Conservation (phyloP, 148 eudicot species). For the Fagopyrum esculentum region DNA sequence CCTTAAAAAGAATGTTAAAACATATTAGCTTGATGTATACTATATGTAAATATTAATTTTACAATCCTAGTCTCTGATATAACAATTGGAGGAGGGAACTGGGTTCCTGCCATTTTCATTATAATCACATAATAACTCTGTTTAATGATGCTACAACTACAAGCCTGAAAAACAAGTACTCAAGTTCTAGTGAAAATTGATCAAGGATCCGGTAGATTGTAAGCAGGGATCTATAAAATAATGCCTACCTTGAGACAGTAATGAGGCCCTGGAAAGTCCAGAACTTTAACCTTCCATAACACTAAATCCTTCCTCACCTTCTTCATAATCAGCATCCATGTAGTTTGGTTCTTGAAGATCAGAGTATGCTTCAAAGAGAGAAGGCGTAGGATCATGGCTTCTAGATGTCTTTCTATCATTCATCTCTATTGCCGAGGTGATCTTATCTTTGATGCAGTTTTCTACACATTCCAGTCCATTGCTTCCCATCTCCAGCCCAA, state of each 20-base stretch:
- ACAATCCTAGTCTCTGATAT: no score
- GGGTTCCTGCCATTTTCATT: background rate
- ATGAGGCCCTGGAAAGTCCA: background rate
- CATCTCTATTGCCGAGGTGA: slow-evolving; percentile 46
- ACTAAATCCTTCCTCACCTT: slow-evolving; percentile 39
- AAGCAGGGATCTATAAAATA: background rate
- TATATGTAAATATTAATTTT: no score
- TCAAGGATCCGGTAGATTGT: background rate
- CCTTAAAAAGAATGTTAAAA: no score
- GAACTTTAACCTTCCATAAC: slow-evolving; percentile 31
- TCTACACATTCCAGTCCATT: slow-evolving; percentile 34
- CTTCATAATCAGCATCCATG: slow-evolving; percentile 38
- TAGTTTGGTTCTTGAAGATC: slow-evolving; percentile 28
- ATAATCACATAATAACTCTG: background rate
- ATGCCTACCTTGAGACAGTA: background rate
- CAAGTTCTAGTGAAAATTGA: background rate
- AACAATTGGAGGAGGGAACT: background rate
- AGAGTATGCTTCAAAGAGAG: slow-evolving; percentile 46
- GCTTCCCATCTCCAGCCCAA: slow-evolving; percentile 43
- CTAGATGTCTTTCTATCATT: slow-evolving; percentile 47
- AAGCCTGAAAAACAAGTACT: background rate
- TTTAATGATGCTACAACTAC: background rate
- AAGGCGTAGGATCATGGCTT: slow-evolving; percentile 35
- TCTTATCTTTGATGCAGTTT: slow-evolving; percentile 53
- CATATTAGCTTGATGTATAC: no score